Conservation (phyloP, 805 yeast species). For the Pichia paraexigua region DNA sequence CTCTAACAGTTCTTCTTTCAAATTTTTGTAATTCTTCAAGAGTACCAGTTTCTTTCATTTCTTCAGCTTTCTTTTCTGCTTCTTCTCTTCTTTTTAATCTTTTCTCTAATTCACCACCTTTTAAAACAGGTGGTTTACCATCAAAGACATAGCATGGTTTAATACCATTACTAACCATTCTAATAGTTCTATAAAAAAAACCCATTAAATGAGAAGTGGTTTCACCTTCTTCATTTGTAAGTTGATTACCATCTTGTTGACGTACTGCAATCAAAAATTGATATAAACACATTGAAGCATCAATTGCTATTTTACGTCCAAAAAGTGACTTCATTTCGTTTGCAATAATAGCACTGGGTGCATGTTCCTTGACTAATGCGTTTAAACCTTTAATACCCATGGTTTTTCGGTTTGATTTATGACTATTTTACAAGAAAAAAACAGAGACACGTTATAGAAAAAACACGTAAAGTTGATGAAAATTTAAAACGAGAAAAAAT, state of each 20-base stretch:
- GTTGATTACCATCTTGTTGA: slow-evolving; percentile 92
- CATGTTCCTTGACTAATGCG: slow-evolving; percentile 81
- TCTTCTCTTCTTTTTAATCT: slow-evolving; percentile 74
- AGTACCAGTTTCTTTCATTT: slow-evolving; percentile 72
- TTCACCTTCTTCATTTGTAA: slow-evolving; percentile 83
- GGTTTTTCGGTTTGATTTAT: background rate
- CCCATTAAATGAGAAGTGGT: slow-evolving; percentile 95
- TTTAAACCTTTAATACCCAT: slow-evolving; percentile 61
- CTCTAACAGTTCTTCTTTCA: slow-evolving; percentile 85
- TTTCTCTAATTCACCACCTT: slow-evolving; percentile 88
- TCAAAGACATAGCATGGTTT: slow-evolving; percentile 97
- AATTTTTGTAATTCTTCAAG: slow-evolving; percentile 65
- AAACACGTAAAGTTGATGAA: background rate
- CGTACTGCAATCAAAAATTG: slow-evolving; percentile 95
- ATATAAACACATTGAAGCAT: slow-evolving; percentile 93
- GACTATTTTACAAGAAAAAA: background rate
- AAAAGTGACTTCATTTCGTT: slow-evolving; percentile 78
- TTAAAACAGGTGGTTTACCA: slow-evolving; percentile 93
- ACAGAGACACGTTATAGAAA: background rate
- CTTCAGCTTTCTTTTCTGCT: slow-evolving; percentile 69
- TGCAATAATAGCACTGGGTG: slow-evolving; percentile 71
- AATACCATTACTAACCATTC: slow-evolving; percentile 87
- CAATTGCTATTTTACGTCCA: slow-evolving; percentile 96
- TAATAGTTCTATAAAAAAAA: slow-evolving; percentile 85
- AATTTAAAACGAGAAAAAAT: background rate